A percentile compares a stretch with the other conserved stretches of the same genome.
These are phyloP conservation scores for Leishmania arabica DNA, from an alignment of 208 protist genomes.

Conservation along the genomic window DNA sequence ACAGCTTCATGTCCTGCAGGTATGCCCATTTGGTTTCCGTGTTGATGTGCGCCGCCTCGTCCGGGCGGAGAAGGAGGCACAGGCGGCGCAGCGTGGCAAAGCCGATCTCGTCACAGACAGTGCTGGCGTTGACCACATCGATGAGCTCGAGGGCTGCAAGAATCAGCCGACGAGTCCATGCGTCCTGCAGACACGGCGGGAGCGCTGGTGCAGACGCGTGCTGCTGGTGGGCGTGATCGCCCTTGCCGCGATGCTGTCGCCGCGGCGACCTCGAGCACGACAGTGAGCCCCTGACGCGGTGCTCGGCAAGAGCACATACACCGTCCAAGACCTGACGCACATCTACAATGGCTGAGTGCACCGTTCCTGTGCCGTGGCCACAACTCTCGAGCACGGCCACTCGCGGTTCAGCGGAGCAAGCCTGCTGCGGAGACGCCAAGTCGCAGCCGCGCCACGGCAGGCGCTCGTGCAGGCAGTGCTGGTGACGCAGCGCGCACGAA, in stretches of 20 bases:
- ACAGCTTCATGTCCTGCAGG: conserved; percentile 71
- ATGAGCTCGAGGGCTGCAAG: conserved; percentile 56
- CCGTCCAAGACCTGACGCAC: conserved; percentile 29
- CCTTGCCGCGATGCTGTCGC: conserved; percentile 2
- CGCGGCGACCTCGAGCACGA: neutral
- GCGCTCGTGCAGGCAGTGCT: conserved; percentile 24
- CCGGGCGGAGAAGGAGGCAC: conserved; percentile 52
- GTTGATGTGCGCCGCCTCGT: conserved; percentile 51
- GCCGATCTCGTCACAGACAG: conserved; percentile 73
- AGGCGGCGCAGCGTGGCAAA: conserved; percentile 59
- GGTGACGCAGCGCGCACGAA: neutral
- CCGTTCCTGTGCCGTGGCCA: conserved; percentile 5
- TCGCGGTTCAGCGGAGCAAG: conserved; percentile 38
- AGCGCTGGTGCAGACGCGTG: neutral
- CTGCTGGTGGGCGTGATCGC: neutral
- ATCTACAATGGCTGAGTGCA: conserved; percentile 43
- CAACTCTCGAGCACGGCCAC: conserved; percentile 37
- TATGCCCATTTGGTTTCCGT: conserved; percentile 72
- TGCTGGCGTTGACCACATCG: conserved; percentile 68
- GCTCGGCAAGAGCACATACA: conserved; percentile 27
- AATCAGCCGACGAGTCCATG: conserved; percentile 46
- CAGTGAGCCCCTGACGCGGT: conserved; percentile 12
- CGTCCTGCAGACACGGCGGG: conserved; percentile 24
- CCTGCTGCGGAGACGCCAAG: conserved; percentile 34
- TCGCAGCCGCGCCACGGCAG: conserved; percentile 74